Base-by-base conservation (phyloP, 306 rosid species). In the Oemleria cerasiformis region DNA sequence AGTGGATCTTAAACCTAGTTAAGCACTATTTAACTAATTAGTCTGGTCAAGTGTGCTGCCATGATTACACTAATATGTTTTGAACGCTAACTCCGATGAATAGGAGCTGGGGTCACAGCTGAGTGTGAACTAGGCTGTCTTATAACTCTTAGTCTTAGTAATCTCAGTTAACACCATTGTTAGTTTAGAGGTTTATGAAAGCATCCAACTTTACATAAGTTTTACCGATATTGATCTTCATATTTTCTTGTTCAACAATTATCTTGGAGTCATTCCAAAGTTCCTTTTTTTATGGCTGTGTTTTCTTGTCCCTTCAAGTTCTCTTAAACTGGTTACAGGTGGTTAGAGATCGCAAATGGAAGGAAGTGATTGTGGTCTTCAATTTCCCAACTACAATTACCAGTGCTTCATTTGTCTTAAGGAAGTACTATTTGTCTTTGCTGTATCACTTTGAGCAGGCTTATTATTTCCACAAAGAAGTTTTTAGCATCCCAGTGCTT, bases 361-460 rank as follows among this genome's bases (percentile, higher is more conserved):
- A 88, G 84, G 91, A 90, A 75, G 90, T 92, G 65, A 47, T 86
- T 73, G 8, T 65, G 43, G 64, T 71, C 47, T 92, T 92, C 80
- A 82, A 80, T 62, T 90, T 87, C 77, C 96, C 86, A 10, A 70
- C 86, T 3, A 86, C 92, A 58, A 78, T 90, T 72, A 88, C 94
- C 10, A 89, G 90, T 2, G 90, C 86, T 16, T 92, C 98, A 45
- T 92, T 87, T 78, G 87, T 85, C 65, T 79, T 92, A 54, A 81
- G 98, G 64, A 92, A 82, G 80, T 83, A 81, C 82, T 92, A 90
- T 71, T 78, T 71, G 30, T 88, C 95, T 3, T 73, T 90, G 88
- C 92, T 92, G 64, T 90, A 82, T 84, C 88, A 86, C 79, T 92
- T 89, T 30, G 98, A 90, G 92, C 98, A 92, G 85, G 91, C 78